Conservation (phyloP, 768 basidiomycete species). For the Serendipita sp. region DNA sequence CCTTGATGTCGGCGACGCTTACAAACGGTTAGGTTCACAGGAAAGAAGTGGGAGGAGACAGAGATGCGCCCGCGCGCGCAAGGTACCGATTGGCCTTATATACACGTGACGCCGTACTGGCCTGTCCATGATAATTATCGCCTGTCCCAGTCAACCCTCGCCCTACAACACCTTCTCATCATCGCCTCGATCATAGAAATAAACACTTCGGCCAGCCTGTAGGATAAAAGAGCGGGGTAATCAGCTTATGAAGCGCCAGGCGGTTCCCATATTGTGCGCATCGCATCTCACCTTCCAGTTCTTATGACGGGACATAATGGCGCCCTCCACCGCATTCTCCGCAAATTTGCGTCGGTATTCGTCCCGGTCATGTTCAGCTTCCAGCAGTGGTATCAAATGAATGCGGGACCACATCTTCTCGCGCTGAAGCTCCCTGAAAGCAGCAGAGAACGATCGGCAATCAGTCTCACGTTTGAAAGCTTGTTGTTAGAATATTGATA, state of each 20-base stretch:
- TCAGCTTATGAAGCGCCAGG: neutral
- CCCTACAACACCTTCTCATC: conserved; percentile 4
- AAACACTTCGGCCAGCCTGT: conserved; percentile 75
- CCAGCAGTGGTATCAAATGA: conserved; percentile 76
- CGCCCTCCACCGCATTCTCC: conserved; percentile 60
- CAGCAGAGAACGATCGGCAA: neutral
- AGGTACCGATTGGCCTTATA: neutral
- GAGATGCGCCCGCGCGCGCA: too few relatives aligned
- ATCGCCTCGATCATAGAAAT: conserved; percentile 39
- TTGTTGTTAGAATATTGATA: too few relatives aligned
- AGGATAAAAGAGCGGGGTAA: neutral
- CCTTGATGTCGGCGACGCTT: too few relatives aligned
- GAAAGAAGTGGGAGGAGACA: neutral
- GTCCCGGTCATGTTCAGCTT: conserved; percentile 91
- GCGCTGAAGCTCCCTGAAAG: conserved; percentile 69
- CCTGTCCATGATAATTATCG: neutral
- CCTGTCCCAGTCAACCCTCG: neutral
- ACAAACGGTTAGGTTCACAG: neutral
- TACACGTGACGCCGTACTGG: conserved; percentile 3
- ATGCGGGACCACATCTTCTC: conserved; percentile 95
- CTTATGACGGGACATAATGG: conserved; percentile 87
- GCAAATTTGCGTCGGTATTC: conserved; percentile 66
- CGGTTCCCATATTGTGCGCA: neutral
- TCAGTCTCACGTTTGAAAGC: neutral
- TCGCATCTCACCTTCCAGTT: conserved; percentile 74